Conservation (phyloP, 306 rosid genomes). For the Vigna trinervia region DNA sequence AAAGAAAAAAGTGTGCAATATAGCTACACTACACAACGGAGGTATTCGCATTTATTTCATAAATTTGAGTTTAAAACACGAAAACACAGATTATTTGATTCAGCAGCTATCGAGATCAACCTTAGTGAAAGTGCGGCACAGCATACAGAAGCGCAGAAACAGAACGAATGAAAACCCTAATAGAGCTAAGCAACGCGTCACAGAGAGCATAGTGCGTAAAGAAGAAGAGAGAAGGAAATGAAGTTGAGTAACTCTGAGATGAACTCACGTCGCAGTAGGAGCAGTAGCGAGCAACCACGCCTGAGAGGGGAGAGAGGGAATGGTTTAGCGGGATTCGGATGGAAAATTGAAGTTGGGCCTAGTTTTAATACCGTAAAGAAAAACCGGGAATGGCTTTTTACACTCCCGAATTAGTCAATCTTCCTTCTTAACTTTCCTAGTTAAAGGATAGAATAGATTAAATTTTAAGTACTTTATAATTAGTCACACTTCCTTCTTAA, state of each 20-base stretch:
- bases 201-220: neutral
- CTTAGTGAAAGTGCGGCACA: neutral
- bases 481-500: too few relatives aligned
- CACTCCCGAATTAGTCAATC: too few relatives aligned
- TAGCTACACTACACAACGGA: neutral
- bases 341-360: constrained; percentile 15
- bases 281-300: neutral
- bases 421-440: too few relatives aligned
- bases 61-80: neutral
- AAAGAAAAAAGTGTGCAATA: neutral
- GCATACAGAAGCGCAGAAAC: neutral
- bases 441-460: too few relatives aligned
- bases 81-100: neutral
- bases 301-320: neutral
- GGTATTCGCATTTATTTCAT: neutral
- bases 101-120: neutral
- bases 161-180: constrained; percentile 5
- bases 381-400: too few relatives aligned
- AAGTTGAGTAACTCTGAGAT: neutral
- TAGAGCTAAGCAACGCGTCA: neutral
- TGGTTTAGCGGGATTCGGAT: neutral
- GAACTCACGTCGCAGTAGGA: constrained; percentile 27
- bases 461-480: too few relatives aligned
- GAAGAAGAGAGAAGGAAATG: neutral
- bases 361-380: too few relatives aligned